These are phyloP conservation scores for Geotrichum phurueaensis DNA, from an alignment of 1,139 yeast species.

Conservation along the genomic window DNA sequence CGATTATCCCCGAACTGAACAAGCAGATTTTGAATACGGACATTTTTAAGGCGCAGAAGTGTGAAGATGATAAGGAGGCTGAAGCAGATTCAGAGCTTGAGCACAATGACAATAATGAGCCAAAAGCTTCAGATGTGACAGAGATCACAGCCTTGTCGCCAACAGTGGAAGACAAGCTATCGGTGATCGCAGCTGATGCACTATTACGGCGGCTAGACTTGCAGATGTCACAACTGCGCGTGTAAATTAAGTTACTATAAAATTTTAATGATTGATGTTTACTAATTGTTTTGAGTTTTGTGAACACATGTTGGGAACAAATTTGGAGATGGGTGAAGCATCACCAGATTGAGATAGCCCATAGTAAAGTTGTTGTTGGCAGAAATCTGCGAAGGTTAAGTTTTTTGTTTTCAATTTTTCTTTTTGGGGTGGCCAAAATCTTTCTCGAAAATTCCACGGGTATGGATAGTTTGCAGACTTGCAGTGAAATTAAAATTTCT, in stretches of 20 bases:
- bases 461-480: background rate
- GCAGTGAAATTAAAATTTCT: background rate
- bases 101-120: slow-evolving; percentile 11
- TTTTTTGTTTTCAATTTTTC: background rate
- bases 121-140: slow-evolving; percentile 22
- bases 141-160: slow-evolving; percentile 1
- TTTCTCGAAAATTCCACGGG: slow-evolving; percentile 16
- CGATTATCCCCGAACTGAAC: slow-evolving; percentile 27
- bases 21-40: background rate
- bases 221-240: slow-evolving; percentile 22
- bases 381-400: background rate
- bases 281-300: background rate
- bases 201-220: slow-evolving; percentile 28
- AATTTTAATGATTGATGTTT: background rate
- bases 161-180: slow-evolving; percentile 17
- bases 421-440: background rate
- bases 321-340: background rate
- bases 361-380: background rate
- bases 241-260: slow-evolving; percentile 10
- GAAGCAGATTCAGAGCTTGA: slow-evolving; percentile 3
- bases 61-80: background rate
- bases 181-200: slow-evolving; percentile 29
- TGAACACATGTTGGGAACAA: background rate
- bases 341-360: background rate
- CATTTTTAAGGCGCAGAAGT: background rate